Conservation (phyloP, 148 eudicot species). For the Camellia sinensis region DNA sequence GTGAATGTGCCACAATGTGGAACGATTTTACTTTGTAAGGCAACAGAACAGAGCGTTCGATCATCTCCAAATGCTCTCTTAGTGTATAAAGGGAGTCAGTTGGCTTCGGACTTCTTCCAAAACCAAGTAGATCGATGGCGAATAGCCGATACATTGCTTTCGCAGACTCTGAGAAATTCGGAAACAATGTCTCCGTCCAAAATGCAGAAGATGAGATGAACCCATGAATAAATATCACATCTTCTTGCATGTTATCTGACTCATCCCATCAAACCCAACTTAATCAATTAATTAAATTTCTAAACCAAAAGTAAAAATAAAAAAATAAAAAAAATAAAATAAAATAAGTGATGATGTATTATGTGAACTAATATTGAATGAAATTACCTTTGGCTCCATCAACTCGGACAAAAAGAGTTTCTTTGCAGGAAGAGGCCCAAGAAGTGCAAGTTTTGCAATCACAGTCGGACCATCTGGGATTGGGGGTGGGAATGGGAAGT, state of each 20-base stretch:
- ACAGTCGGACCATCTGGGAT: slow-evolving; percentile 93
- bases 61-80: slow-evolving; percentile 83
- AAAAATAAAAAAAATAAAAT: too few relatives aligned
- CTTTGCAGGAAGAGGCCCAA: slow-evolving; percentile 60
- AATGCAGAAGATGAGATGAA: slow-evolving; percentile 88
- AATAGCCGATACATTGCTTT: slow-evolving; percentile 66
- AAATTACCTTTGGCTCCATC: slow-evolving; percentile 63
- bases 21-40: slow-evolving; percentile 62
- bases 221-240: slow-evolving; percentile 85
- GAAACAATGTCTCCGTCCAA: slow-evolving; percentile 89
- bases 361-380: too few relatives aligned
- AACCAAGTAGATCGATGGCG: slow-evolving; percentile 88
- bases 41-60: slow-evolving; percentile 65
- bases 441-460: slow-evolving; percentile 67
- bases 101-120: slow-evolving; percentile 93
- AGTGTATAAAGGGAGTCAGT: slow-evolving; percentile 74
- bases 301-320: too few relatives aligned
- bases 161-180: slow-evolving; percentile 61
- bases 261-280: neutral
- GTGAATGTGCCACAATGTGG: slow-evolving; percentile 93
- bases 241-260: slow-evolving; percentile 52
- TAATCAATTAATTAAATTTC: too few relatives aligned
- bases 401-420: slow-evolving; percentile 52
- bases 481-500: slow-evolving; percentile 19
- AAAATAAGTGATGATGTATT: too few relatives aligned